Conservation (phyloP, 2,329 filamentous ascomycete genomes). For the Colletotrichum noveboracense region DNA sequence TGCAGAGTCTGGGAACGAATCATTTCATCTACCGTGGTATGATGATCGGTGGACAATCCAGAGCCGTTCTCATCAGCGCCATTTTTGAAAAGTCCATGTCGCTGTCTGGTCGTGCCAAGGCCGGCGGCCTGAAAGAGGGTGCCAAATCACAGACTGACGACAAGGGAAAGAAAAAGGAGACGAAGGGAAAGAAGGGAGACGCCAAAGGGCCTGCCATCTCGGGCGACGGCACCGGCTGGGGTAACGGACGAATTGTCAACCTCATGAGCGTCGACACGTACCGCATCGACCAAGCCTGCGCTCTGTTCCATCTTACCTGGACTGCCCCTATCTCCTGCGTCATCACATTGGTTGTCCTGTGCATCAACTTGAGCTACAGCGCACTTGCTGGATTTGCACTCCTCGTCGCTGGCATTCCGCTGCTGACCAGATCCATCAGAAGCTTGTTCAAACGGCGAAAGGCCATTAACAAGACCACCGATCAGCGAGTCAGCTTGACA, state of each 20-base stretch:
- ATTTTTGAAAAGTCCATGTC: constrained; percentile 95
- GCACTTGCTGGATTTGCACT: constrained; percentile 88
- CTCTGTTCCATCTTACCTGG: constrained; percentile 92
- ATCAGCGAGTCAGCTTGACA: constrained; percentile 87
- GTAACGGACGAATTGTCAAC: constrained; percentile 89
- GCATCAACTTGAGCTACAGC: constrained; percentile 89
- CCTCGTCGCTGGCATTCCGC: constrained; percentile 77
- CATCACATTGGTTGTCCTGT: constrained; percentile 78
- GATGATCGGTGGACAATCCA: constrained; percentile 84
- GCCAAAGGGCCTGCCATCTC: constrained; percentile 53
- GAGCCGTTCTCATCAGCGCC: constrained; percentile 81
- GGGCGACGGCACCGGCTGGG: constrained; percentile 83
- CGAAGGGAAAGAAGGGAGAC: constrained; percentile 44
- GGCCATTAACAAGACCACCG: constrained; percentile 90
- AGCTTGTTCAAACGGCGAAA: constrained; percentile 77
- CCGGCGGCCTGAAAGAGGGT: constrained; percentile 67
- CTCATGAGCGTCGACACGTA: constrained; percentile 96
- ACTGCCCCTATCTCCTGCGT: constrained; percentile 80
- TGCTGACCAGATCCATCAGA: constrained; percentile 79
- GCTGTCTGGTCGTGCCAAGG: constrained; percentile 85
- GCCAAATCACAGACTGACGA: constrained; percentile 51
- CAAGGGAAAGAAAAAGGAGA: constrained; percentile 40
- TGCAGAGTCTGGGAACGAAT: constrained; percentile 81
- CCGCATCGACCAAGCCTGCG: constrained; percentile 86
- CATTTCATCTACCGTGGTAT: constrained; percentile 95